Percentiles rank a stretch among this genome's conserved stretches.
Conservation (phyloP, 176 grass and related monocot genomes). For the Oryza officinalis region DNA sequence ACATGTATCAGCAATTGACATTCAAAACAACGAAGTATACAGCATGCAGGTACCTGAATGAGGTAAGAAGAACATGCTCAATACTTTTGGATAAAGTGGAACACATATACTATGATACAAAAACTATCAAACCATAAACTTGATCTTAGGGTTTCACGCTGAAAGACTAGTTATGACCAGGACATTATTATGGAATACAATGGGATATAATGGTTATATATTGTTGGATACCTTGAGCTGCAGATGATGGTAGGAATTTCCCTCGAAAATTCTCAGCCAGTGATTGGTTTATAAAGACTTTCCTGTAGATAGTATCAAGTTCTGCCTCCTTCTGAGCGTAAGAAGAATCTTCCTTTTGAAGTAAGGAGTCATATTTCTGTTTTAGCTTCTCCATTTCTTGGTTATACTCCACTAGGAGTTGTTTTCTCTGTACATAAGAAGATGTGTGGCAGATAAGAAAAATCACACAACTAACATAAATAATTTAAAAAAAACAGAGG, state of each 20-base stretch:
- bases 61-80: conserved; percentile 14
- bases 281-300: conserved; percentile 53
- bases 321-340: conserved; percentile 24
- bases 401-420: conserved; percentile 45
- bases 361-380: conserved; percentile 54
- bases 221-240: conserved; percentile 39
- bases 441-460: conserved; percentile 23
- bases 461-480: background rate
- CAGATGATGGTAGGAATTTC: conserved; percentile 30
- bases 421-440: conserved; percentile 57
- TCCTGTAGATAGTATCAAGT: conserved; percentile 45
- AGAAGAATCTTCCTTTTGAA: conserved; percentile 45
- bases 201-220: background rate
- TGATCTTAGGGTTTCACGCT: conserved; percentile 6
- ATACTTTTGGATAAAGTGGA: conserved; percentile 8
- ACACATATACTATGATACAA: background rate
- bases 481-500: conserved; percentile 13
- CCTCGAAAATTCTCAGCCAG: conserved; percentile 62
- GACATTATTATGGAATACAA: conserved; percentile 30
- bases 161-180: background rate
- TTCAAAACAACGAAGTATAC: conserved; percentile 23
- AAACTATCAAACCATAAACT: conserved; percentile 19
- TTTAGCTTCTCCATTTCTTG: conserved; percentile 64
- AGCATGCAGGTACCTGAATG: background rate
- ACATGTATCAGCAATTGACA: background rate